Base-by-base conservation (phyloP, 176 grass and related monocot genomes). In the Avena sativa region DNA sequence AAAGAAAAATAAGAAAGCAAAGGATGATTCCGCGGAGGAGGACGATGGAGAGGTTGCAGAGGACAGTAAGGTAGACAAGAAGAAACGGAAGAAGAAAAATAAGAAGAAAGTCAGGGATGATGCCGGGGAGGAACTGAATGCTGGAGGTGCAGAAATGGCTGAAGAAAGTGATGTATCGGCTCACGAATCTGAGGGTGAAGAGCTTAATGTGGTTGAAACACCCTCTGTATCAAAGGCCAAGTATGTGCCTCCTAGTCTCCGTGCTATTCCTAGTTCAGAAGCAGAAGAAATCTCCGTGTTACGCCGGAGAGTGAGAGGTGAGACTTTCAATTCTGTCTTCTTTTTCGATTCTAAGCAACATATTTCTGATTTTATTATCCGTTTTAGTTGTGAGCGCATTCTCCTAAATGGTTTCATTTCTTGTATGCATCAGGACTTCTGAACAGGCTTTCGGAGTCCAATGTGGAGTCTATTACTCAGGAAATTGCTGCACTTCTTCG, bases 391-490 rank as follows among this genome's bases (percentile, higher is more conserved):
- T 2, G 5, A 69, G 7, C 34, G 16, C 44, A 46, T 80, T 91
- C 7, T 79, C 30, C 71, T 36, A 50, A 67, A 83, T 90, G 46
- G 64, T 9, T 52, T 82, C 49, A 70, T 87, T 26, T 85, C 47
- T 36, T 69, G 9, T 79, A 26, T 96, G 49, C 49, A 75, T 25
- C 89, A 96, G 97, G 97, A 82, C 90, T 94, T 90, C 65, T 98
- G 71, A 96, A 94, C 59, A 92, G 90, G 32, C 94, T 98, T 66
- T 94, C 87, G 36, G 92, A 96, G 63, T 91, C 90, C 28, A 98
- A 94, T 14, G 89, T 98, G 74, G 96, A 98, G 80, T 93, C 90
- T 58, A 90, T 96, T 88, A 94, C 97, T 57, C 84, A 93, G 89
- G 94, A 98, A 90, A 85, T 98, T 61, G 89, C 93, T 57, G 68